Percentiles rank a stretch among this genome's conserved stretches.
Evolutionary conservation across 2,329 filamentous ascomycete genomes (phyloP).

Genomic region (Neoarthrinium moseri): DNA sequence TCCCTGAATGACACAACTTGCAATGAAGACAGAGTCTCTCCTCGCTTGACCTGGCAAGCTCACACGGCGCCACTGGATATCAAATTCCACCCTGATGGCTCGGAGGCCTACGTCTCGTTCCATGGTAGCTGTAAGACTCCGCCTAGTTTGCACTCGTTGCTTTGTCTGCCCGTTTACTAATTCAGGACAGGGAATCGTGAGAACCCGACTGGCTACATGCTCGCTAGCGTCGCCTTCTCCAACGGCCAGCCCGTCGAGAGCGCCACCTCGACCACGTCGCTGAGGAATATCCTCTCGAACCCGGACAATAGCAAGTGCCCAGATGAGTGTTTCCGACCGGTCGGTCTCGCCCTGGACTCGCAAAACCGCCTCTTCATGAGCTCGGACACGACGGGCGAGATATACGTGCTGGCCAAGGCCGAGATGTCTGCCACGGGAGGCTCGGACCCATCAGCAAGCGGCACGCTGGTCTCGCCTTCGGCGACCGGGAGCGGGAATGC

Average conservation of each 20-base stretch:
- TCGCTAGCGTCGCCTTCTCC: slow-evolving; percentile 39
- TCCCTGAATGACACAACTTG: slow-evolving; percentile 43
- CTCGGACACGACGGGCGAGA: slow-evolving; percentile 15
- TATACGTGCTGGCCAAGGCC: slow-evolving; percentile 11
- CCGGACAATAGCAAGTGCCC: slow-evolving; percentile 52
- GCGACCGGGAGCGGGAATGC: not conserved
- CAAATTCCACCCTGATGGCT: slow-evolving; percentile 58
- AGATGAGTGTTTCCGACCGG: slow-evolving; percentile 59
- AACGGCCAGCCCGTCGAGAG: slow-evolving; percentile 39
- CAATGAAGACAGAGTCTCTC: slow-evolving; percentile 37
- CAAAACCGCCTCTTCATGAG: slow-evolving; percentile 14
- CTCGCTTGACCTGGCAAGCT: slow-evolving; percentile 58
- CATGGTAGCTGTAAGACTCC: slow-evolving; percentile 71
- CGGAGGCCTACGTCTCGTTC: slow-evolving; percentile 65
- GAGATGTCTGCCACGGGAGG: slow-evolving; percentile 3
- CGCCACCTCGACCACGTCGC: slow-evolving; percentile 41
- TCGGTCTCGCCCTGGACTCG: slow-evolving; percentile 46
- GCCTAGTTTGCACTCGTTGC: slow-evolving; percentile 10
- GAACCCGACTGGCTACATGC: slow-evolving; percentile 44
- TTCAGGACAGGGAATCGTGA: slow-evolving; percentile 36
- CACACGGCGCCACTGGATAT: slow-evolving; percentile 73
- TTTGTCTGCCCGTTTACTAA: not conserved
- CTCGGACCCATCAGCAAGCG: not conserved
- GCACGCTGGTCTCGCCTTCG: not conserved
- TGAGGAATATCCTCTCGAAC: slow-evolving; percentile 54